Evolutionary conservation across 352 stramenopile species (phyloP).

Genomic region (Halophytophthora batemanensis): DNA sequence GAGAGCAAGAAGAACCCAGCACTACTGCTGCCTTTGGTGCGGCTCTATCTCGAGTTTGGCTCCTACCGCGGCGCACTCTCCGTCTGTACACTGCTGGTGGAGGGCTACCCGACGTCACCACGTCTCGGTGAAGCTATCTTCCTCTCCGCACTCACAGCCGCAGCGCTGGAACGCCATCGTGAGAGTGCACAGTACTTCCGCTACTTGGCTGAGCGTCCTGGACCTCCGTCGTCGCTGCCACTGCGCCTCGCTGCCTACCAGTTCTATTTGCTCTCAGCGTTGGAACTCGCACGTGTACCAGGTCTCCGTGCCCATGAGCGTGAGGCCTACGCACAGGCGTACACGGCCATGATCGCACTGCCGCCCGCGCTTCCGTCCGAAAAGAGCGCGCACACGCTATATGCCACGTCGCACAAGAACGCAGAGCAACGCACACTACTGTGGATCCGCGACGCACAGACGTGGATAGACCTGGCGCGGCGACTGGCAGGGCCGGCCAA

Average conservation of each 20-base stretch:
- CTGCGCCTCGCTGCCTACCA: constrained; percentile 51
- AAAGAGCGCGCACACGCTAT: constrained; percentile 50
- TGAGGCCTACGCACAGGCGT: constrained; percentile 52
- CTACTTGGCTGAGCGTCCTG: constrained; percentile 55
- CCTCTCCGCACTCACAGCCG: constrained; percentile 53
- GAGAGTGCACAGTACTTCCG: constrained; percentile 76
- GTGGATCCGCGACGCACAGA: constrained; percentile 51
- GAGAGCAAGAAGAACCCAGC: constrained; percentile 58
- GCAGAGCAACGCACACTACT: constrained; percentile 49
- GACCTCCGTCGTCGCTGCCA: constrained; percentile 21
- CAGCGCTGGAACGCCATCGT: constrained; percentile 43
- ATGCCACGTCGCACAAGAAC: constrained; percentile 65
- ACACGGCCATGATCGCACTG: constrained; percentile 49
- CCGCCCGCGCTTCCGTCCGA: constrained; percentile 45
- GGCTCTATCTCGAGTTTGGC: constrained; percentile 70
- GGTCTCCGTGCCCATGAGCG: constrained; percentile 42
- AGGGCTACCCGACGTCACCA: constrained; percentile 43
- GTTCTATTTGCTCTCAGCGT: constrained; percentile 48
- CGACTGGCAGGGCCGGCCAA: constrained; percentile 39
- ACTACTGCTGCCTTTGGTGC: constrained; percentile 48
- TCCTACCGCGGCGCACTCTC: constrained; percentile 58
- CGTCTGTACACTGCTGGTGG: constrained; percentile 63
- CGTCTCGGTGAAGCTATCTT: constrained; percentile 60
- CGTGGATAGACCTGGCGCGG: constrained; percentile 61
- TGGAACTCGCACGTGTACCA: constrained; percentile 43